Evolutionary conservation across 352 stramenopile species (phyloP).

Genomic region (Globisporangium recalcitrans): DNA sequence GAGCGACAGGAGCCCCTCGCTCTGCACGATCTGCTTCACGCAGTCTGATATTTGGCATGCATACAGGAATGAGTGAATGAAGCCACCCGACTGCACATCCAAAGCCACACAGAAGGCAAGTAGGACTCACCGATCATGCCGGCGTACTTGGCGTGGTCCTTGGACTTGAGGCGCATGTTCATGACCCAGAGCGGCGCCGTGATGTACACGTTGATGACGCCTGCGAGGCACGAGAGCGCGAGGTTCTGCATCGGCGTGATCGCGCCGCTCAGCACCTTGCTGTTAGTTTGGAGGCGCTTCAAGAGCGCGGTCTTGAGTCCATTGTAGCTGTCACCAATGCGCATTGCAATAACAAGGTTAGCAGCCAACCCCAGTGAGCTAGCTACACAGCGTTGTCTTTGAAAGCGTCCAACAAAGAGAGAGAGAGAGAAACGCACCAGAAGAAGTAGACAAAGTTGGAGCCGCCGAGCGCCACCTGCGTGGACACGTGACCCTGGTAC

Average conservation of each 20-base stretch:
- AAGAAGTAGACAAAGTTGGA: constrained; percentile 91
- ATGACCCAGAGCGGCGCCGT: constrained; percentile 91
- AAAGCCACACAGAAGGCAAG: background rate
- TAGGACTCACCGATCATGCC: constrained; percentile 26
- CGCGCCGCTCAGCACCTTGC: constrained; percentile 26
- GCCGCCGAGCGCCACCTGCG: constrained; percentile 63
- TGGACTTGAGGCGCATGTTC: constrained; percentile 90
- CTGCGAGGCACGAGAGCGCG: constrained; percentile 59
- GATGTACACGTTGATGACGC: constrained; percentile 83
- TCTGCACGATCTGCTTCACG: constrained; percentile 44
- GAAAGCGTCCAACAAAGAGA: background rate
- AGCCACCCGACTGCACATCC: background rate
- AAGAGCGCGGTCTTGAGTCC: constrained; percentile 59
- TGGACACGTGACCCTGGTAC: constrained; percentile 75
- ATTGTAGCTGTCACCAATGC: constrained; percentile 38
- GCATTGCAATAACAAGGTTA: background rate
- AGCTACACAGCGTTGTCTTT: background rate
- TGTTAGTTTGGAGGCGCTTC: constrained; percentile 44
- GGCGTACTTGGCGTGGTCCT: constrained; percentile 60
- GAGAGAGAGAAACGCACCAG: constrained; percentile 41
- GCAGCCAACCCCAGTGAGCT: too few relatives aligned
- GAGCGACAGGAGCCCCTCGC: constrained; percentile 81
- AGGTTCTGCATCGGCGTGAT: constrained; percentile 60
- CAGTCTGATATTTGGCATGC: constrained; percentile 37
- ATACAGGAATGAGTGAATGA: constrained; percentile 18